phyloP scores from a whole-genome alignment of 768 basidiomycete species.

The Coprinopsis strossmayeri region DNA sequence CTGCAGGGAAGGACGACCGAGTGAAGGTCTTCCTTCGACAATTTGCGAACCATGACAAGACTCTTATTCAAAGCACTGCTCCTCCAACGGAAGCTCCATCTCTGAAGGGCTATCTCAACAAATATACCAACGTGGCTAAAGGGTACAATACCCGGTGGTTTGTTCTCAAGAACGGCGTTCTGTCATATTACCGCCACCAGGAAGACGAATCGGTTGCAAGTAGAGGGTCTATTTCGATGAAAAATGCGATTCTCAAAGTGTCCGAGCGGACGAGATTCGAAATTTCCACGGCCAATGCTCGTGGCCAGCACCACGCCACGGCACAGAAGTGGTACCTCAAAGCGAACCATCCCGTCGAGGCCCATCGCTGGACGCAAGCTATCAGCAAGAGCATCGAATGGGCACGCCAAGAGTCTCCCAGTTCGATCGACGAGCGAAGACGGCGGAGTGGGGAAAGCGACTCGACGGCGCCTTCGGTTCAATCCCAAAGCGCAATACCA shows the following conservation, averaged over 20 bases:
- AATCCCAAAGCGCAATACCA: not conserved
- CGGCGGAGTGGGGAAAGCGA: conserved; percentile 4
- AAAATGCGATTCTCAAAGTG: conserved; percentile 59
- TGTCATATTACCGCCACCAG: conserved; percentile 88
- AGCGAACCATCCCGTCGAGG: conserved; percentile 85
- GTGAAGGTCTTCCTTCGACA: conserved; percentile 80
- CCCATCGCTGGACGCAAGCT: conserved; percentile 79
- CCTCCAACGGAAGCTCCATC: conserved; percentile 47
- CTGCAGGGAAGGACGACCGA: conserved; percentile 70
- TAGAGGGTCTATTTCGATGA: conserved; percentile 86
- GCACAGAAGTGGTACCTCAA: conserved; percentile 78
- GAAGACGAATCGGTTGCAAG: conserved; percentile 84
- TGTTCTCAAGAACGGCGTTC: conserved; percentile 74
- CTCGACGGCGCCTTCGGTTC: conserved; percentile 4
- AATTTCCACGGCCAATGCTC: conserved; percentile 32
- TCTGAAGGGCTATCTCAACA: conserved; percentile 77
- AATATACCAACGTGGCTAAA: conserved; percentile 88
- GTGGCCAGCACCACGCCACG: conserved; percentile 32
- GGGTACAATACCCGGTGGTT: conserved; percentile 93
- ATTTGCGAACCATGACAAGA: conserved; percentile 77
- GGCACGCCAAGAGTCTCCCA: conserved; percentile 26
- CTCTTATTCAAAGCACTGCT: conserved; percentile 46
- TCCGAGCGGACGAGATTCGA: conserved; percentile 77
- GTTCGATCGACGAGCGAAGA: not conserved
- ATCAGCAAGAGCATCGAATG: conserved; percentile 71